Base-by-base conservation (phyloP, 2,329 filamentous ascomycete species). In the Zymoseptoria passerinii region DNA sequence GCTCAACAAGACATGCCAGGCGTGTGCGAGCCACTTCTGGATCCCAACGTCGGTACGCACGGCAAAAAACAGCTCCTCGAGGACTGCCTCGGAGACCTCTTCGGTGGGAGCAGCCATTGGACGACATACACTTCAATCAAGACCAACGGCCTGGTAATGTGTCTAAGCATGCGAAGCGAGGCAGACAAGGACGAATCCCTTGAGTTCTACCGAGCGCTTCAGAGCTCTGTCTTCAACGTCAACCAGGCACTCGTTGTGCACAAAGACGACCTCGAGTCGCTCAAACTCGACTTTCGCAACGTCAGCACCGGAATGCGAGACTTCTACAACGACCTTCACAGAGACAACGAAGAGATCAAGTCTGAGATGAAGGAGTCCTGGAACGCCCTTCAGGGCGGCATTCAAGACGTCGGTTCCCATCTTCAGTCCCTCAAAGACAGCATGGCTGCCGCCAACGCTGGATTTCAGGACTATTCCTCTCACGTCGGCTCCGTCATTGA, bases 91-190 rank as follows among this genome's bases (percentile, higher is more conserved):
- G 75, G 73, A 51, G 77, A 77, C 4, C 70, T 88, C 1, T 78
- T 80, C 48, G 48, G 54, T 7, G 54, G 57, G 51, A 76, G 77
- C 18, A 76, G 79, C 23, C 77, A 80, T 68, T 87, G 84, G 83
- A 85, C 78, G 1, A 86, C 83, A 23, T 88, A 84, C 72, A 83
- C 81, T 63, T 85, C 84, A 69, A 81, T 77, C 58, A 76, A 79
- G 57, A 81, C 85, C 57, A 83, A 84, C 63, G 83, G 83, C 1
- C 74, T 83, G 50, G 72, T 83, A 18, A 82, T 87, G 64, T 88
- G 85, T 63, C 80, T 84, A 61, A 83, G 83, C 28, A 79, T 81
- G 49, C 78, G 84, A 44, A 73, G 78, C 49, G 80, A 83, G 55
- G 77, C 81, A 13, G 83, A 86, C 58, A 82, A 81, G 66, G 80